Base-by-base conservation (phyloP, 306 rosid genomes). In the Glycine soja region DNA sequence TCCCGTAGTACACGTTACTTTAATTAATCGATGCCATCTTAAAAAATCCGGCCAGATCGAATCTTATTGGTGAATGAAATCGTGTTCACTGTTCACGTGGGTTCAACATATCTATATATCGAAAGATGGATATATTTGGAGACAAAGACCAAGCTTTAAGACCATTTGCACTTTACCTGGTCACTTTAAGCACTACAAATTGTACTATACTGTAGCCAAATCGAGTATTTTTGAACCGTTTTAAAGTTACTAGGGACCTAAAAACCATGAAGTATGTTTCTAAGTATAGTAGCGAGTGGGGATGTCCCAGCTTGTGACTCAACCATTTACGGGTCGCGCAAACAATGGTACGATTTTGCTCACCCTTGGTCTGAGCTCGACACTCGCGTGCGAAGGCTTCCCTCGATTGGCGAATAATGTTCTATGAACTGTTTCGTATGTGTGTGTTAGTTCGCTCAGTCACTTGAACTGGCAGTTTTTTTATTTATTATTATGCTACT, bases 11-110 rank as follows among this genome's bases (percentile, higher is more conserved):
- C 5, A 42, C 34, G 46, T 59, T 70, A 76, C 51, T 85, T 82
- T 43, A 76, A 74, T 77, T 24, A 24, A 24, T 24, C 46, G 14
- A 75, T 79, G 90, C 13, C 65, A 64, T 78, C 48, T 53, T 46
- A 38, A 38, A 63, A 58, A 19, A 50, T 74, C 58, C 48, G 5
- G 77, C 68, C 70, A 79, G 63, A 77, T 82, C 80, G 92, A 90
- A 90, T 92, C 90, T 87, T 89, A 85, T 90, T 88, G 92, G 94
- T 87, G 82, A 58, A 72, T 65, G 84, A 75, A 85, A 87, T 58
- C 70, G n/a, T 58, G 50, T 68, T 56, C 86, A 88, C 90, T 63
- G 63, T 76, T 82, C 91, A 87, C 91, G 70, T 87, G 92, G 90
- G 87, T 14, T 81, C 18, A 51, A 59, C 90, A 89, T 85, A 90